phyloP scores from a whole-genome alignment of 805 yeast species.

The Maudiozyma bulderi region DNA sequence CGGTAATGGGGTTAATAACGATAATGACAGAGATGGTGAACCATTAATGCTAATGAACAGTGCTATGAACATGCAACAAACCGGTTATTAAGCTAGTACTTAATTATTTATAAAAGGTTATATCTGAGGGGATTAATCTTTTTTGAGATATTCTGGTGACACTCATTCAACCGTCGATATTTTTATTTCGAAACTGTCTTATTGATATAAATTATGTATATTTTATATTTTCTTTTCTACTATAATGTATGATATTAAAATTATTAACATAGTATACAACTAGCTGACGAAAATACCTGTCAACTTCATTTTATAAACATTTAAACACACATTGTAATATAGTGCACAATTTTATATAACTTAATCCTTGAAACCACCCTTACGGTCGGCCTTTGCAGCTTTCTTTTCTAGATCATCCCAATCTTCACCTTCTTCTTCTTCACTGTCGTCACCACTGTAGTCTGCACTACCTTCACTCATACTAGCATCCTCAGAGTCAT shows the following conservation, averaged over 20 bases:
- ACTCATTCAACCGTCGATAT: no score
- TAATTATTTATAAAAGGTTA: background rate
- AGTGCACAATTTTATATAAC: background rate
- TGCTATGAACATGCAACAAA: conserved; percentile 58
- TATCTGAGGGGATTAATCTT: conserved; percentile 9
- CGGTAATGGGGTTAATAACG: conserved; percentile 43
- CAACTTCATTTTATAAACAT: background rate
- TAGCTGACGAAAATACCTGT: no score
- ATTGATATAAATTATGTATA: background rate
- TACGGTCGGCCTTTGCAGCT: conserved; percentile 33
- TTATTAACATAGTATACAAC: background rate
- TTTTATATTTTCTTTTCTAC: background rate
- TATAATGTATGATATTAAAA: background rate
- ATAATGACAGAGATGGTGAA: conserved; percentile 46
- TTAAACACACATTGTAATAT: background rate
- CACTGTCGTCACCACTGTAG: conserved; percentile 11
- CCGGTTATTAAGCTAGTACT: conserved; percentile 48
- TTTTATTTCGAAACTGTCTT: background rate
- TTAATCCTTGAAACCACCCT: conserved; percentile 20
- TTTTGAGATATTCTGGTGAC: background rate
- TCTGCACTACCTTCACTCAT: conserved; percentile 28
- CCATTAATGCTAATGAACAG: conserved; percentile 81
- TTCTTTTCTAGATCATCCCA: conserved; percentile 33
- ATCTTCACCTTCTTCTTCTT: conserved; percentile 31
- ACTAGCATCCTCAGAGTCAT: conserved; percentile 30